Conservation (phyloP, 768 basidiomycete species). For the Trametes coccinea region DNA sequence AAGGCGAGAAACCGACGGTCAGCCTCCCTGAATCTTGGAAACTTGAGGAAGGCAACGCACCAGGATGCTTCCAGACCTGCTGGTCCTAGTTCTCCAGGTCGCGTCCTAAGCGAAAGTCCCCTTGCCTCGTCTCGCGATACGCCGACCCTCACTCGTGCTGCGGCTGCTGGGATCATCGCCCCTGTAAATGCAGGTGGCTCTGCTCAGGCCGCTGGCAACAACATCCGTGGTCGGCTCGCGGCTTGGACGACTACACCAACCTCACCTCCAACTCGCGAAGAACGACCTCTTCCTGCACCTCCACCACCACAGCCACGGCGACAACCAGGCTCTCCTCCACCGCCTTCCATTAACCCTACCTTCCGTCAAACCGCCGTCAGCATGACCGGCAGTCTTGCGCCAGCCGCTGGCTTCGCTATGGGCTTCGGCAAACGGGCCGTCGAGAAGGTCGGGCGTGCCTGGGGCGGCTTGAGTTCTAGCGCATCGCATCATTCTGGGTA, state of each 20-base stretch:
- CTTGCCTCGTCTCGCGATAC: conserved; percentile 34
- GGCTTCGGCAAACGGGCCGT: conserved; percentile 62
- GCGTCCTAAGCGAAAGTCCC: conserved; percentile 10
- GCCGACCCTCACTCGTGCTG: conserved; percentile 43
- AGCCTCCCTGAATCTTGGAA: conserved; percentile 57
- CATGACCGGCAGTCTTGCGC: conserved; percentile 66
- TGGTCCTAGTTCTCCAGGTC: conserved; percentile 2
- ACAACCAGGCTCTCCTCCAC: conserved; percentile 19
- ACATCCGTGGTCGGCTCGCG: conserved; percentile 49
- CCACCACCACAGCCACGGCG: conserved; percentile 27
- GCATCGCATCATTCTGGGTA: conserved; percentile 37
- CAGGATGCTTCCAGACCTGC: conserved; percentile 9
- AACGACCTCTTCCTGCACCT: conserved; percentile 34
- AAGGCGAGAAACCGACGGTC: conserved; percentile 61
- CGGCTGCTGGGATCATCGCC: conserved; percentile 45
- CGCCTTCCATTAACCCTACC: conserved; percentile 32
- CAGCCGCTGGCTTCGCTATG: conserved; percentile 68
- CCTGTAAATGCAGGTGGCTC: conserved; percentile 34
- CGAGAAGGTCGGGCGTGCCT: conserved; percentile 64
- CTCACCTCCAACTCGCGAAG: conserved; percentile 26
- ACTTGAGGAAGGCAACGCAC: conserved; percentile 26
- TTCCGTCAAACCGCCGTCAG: conserved; percentile 71
- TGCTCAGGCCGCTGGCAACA: conserved; percentile 39
- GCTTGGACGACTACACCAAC: conserved; percentile 41
- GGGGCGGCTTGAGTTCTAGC: conserved; percentile 46